Base-by-base conservation (phyloP, 2,329 filamentous ascomycete species). In the Clonostachys chloroleuca region DNA sequence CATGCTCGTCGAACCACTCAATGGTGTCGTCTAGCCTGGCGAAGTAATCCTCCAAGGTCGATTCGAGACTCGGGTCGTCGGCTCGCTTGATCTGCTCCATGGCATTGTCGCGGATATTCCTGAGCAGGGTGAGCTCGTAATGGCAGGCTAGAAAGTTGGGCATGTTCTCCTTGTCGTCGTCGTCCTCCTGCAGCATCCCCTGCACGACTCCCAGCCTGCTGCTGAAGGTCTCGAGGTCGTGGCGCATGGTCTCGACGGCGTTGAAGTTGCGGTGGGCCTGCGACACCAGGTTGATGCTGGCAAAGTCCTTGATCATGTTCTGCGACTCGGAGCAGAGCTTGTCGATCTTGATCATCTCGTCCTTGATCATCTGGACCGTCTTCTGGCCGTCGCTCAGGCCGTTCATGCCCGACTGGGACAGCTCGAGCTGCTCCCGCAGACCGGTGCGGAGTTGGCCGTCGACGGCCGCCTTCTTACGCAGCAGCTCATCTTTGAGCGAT, bases 281-380 rank as follows among this genome's bases (percentile, higher is more conserved):
- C 47, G 92, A 92, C 47, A 95, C 88, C 51, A 89, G 74, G 65
- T 95, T 94, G 75, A 95, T 94, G 62, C 90, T 89, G 35, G 87
- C 86, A 68, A 99, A 97, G 73, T 99, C 94, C 61, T 88, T 85
- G 60, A 99, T 96, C 83, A 96, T 96, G 64, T 89, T 90, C 73
- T 97, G 92, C 47, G 92, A 92, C 69, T 99, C 95, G 53, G 92
- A 91, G 72, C 94, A 99, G 54, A 99, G 81, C 70, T 89, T 91
- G 73, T 99, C 94, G 60, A 99, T 97, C 70, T 92, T 95, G 77
- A 95, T 91, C 83, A 99, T 94, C 73, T 99, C 94, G 56, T 97
- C 92, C 68, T 95, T 96, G 70, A 96, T 96, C 58, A 87, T 82
- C 62, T 89, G 87, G 35, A 99, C 89, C 51, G 89, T 89, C 66